These are phyloP conservation scores for Candida montana DNA, from an alignment of 805 yeast genomes.

Conservation along the genomic window DNA sequence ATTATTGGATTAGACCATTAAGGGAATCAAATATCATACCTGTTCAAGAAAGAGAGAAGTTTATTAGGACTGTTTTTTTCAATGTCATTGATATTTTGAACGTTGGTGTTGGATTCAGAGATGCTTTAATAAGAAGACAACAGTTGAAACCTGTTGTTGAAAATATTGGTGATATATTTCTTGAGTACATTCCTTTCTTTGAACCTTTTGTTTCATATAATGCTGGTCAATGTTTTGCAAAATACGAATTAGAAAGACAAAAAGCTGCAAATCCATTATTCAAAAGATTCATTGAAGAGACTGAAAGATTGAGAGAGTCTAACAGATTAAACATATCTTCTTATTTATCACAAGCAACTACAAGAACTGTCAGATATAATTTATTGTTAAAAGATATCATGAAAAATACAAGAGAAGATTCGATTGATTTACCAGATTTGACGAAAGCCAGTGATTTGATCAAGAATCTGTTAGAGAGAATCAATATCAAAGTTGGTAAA, in stretches of 20 bases:
- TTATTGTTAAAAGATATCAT: conserved; percentile 74
- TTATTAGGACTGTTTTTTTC: conserved; percentile 86
- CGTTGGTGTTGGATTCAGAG: conserved; percentile 80
- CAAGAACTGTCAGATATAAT: conserved; percentile 93
- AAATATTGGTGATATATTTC: conserved; percentile 79
- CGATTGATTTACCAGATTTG: conserved; percentile 55
- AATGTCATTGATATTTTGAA: conserved; percentile 83
- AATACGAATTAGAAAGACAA: conserved; percentile 91
- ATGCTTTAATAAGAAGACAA: conserved; percentile 83
- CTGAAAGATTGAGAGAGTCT: conserved; percentile 77
- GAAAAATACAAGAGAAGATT: conserved; percentile 74
- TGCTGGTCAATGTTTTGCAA: conserved; percentile 92
- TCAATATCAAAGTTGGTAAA: conserved; percentile 83
- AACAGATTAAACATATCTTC: conserved; percentile 90
- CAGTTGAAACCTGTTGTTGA: conserved; percentile 79
- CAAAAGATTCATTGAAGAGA: conserved; percentile 90
- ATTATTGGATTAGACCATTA: conserved; percentile 89
- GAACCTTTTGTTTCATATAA: conserved; percentile 93
- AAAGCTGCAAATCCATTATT: conserved; percentile 84
- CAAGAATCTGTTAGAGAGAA: conserved; percentile 64
- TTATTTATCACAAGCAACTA: conserved; percentile 89
- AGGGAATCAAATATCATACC: conserved; percentile 85
- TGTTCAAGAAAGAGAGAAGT: conserved; percentile 82
- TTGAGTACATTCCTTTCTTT: conserved; percentile 78
- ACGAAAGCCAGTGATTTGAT: conserved; percentile 70